Conservation (phyloP, 2,329 filamentous ascomycete genomes). For the Hymenoscyphus albidus region DNA sequence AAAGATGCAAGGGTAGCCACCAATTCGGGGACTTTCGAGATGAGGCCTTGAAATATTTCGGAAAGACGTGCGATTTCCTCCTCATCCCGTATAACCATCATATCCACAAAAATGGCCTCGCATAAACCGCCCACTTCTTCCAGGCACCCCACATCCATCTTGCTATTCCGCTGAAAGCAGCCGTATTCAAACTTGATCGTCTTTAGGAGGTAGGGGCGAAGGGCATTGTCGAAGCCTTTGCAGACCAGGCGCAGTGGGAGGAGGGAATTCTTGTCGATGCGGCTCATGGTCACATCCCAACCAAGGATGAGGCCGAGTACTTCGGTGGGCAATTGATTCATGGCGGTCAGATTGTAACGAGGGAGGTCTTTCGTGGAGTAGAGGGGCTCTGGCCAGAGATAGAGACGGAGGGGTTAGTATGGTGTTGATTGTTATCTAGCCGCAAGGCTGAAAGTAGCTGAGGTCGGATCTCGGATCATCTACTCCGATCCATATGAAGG, state of each 20-base stretch:
- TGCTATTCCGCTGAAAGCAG: slow-evolving; percentile 39
- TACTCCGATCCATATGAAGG: too few relatives aligned
- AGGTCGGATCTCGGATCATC: too few relatives aligned
- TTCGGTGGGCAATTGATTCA: slow-evolving; percentile 48
- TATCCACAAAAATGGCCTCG: slow-evolving; percentile 48
- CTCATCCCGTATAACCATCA: slow-evolving; percentile 51
- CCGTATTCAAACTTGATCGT: slow-evolving; percentile 50
- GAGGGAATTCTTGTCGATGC: slow-evolving; percentile 43
- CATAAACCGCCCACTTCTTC: slow-evolving; percentile 46
- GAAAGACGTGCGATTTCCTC: slow-evolving; percentile 48
- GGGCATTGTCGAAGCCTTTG: slow-evolving; percentile 44
- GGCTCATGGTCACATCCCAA: slow-evolving; percentile 38
- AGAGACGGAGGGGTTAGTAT: too few relatives aligned
- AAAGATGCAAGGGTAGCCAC: slow-evolving; percentile 42
- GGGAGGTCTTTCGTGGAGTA: background rate
- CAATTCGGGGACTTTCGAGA: slow-evolving; percentile 41
- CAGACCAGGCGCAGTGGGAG: slow-evolving; percentile 47
- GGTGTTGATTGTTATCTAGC: too few relatives aligned
- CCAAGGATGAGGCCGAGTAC: slow-evolving; percentile 46
- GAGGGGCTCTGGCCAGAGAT: background rate
- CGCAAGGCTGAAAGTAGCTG: too few relatives aligned
- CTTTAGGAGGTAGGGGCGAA: slow-evolving; percentile 44
- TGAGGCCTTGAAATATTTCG: slow-evolving; percentile 42
- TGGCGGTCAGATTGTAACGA: slow-evolving; percentile 10
- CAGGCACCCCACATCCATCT: slow-evolving; percentile 41